phyloP scores from a whole-genome alignment of 768 basidiomycete genomes.

The Tricholomella constricta region DNA sequence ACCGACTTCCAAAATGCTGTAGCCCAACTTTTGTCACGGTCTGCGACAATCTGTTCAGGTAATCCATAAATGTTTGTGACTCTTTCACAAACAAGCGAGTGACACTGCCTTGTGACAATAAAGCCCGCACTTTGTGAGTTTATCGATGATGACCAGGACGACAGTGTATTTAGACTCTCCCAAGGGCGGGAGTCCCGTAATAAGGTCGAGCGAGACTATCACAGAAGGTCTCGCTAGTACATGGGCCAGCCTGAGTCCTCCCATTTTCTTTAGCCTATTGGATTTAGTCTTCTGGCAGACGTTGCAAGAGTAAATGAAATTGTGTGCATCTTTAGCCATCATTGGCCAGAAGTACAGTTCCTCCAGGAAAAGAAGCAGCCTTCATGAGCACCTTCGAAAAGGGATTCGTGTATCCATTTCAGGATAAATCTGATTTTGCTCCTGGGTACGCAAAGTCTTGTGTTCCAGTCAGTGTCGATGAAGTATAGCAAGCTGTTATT shows the following conservation, averaged over 20 bases:
- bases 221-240: neutral
- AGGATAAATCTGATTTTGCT: conserved; percentile 1
- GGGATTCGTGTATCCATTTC: conserved; percentile 19
- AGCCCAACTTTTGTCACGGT: neutral
- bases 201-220: neutral
- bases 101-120: too few relatives aligned
- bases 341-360: neutral
- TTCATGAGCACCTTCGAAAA: conserved; percentile 14
- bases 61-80: neutral
- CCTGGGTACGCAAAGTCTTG: conserved; percentile 15
- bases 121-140: too few relatives aligned
- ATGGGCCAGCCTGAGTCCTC: neutral
- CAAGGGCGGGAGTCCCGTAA: too few relatives aligned
- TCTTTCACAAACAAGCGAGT: neutral
- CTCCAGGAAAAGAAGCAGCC: conserved; percentile 15
- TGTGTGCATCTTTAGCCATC: neutral
- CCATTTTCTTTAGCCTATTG: neutral
- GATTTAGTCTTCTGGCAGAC: neutral
- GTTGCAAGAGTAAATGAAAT: neutral
- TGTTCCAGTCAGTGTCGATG: conserved; percentile 18
- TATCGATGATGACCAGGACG: too few relatives aligned
- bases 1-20: conserved; percentile 12
- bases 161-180: too few relatives aligned
- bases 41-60: neutral
- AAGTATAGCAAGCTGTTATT: conserved; percentile 9